Evolutionary conservation across 108 stramenopile species (phyloP), one percentile per base, ranked within the genome.

Genomic region (Skeletonema menzelii): DNA sequence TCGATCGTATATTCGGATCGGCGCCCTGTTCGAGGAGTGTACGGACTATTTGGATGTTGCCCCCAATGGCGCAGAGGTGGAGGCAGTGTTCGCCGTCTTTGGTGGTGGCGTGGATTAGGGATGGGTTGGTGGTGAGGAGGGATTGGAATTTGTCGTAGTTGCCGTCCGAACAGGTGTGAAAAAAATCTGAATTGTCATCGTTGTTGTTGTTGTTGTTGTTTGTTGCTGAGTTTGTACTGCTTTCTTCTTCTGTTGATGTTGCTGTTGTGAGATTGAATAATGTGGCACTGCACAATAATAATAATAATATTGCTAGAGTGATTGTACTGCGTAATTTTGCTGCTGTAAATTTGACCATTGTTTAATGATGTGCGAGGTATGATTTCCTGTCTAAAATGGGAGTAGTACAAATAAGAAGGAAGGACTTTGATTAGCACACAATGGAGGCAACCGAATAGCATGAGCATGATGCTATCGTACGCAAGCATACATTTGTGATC

Each of bases 1-100:
- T 88, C 4, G 93, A 82, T 40, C 93, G 86, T 60, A 88, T 69
- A 67, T 94, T 86, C 14, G 91, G 90, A 85, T 94, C 82, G 57
- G 87, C 93, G 2, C 88, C 93, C 22, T 37, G 40, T 44, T 84
- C 67, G 15, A 94, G 56, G 10, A 94, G 19, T 17, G 85, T 55
- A 67, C 73, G 44, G 1, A 89, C 89, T 12, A 91, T 78, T 10
- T 80, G 72, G 6, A 76, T 15, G 26, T 76, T 57, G 3, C 91
- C 91, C 32, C 80, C 67, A 63, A 92, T 87, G 8, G 86, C 87
- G 1, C 85, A 63, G 28, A 94, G 67, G 73, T 94, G 93, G 31
- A 94, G 76, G 56, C 91, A 92, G 28, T 88, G 79, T 76, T 94
- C 93, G 19, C 93, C 93, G 37, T 89, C 85, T 28, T 47, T 67